Evolutionary conservation across 257 asterid species (phyloP).

Genomic region (Linderniella brevidens): DNA sequence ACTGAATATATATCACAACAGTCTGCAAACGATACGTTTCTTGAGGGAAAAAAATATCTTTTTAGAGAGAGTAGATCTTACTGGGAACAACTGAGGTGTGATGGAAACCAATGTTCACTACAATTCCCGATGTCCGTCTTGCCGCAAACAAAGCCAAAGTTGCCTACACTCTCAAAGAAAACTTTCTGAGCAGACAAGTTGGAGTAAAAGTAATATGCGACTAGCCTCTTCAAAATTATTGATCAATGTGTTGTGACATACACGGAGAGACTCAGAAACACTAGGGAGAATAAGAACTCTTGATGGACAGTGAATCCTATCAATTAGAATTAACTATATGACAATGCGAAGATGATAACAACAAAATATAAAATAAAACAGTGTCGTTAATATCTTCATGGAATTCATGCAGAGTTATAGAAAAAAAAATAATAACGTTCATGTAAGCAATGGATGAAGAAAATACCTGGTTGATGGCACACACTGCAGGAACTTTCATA

Average conservation of each 20-base stretch:
- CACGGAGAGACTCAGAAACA: background rate
- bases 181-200: background rate
- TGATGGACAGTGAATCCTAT: background rate
- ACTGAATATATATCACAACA: background rate
- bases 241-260: slow-evolving; percentile 3
- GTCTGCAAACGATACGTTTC: slow-evolving; percentile 3
- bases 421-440: too few relatives aligned
- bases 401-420: too few relatives aligned
- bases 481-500: slow-evolving; percentile 91
- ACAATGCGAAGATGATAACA: too few relatives aligned
- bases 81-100: slow-evolving; percentile 91
- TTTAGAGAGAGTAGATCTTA: slow-evolving; percentile 16
- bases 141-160: slow-evolving; percentile 90
- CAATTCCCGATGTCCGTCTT: slow-evolving; percentile 73
- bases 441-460: background rate
- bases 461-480: slow-evolving; percentile 88
- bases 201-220: slow-evolving; percentile 7
- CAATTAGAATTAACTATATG: too few relatives aligned
- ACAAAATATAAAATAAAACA: too few relatives aligned
- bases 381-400: too few relatives aligned
- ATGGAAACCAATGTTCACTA: slow-evolving; percentile 85
- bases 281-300: too few relatives aligned
- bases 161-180: slow-evolving; percentile 35
- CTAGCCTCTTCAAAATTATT: slow-evolving; percentile 6
- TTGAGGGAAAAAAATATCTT: background rate